phyloP scores from a whole-genome alignment of 106 monocot species.

The Dioscorea dumetorum region DNA sequence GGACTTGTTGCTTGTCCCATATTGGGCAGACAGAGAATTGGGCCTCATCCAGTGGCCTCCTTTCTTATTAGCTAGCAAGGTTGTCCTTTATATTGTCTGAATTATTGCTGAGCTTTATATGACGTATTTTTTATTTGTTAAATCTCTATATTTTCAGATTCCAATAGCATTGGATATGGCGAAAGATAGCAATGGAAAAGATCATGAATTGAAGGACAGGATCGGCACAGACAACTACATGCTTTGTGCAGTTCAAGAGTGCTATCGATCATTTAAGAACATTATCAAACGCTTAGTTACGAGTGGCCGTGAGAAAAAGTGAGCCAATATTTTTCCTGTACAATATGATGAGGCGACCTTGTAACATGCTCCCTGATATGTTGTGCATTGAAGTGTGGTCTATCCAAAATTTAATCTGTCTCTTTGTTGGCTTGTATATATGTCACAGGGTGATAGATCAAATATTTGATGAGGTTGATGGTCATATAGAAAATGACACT shows the following conservation, averaged over 20 bases:
- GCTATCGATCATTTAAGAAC: slow-evolving; percentile 61
- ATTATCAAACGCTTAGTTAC: slow-evolving; percentile 44
- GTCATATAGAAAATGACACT: slow-evolving; percentile 8
- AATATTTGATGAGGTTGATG: slow-evolving; percentile 37
- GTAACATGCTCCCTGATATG: too few species aligned
- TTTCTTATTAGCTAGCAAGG: slow-evolving; percentile 90
- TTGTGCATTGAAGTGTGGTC: too few species aligned
- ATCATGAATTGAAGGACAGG: slow-evolving; percentile 50
- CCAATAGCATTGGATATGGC: slow-evolving; percentile 88
- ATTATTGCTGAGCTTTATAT: too few species aligned
- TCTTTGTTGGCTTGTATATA: background rate
- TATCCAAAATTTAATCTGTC: background rate
- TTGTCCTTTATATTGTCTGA: slow-evolving; percentile 5
- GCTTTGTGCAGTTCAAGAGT: slow-evolving; percentile 58
- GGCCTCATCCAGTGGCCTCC: slow-evolving; percentile 72
- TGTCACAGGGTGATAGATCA: slow-evolving; percentile 33
- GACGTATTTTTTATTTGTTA: too few species aligned
- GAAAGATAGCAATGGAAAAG: slow-evolving; percentile 47
- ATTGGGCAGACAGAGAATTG: slow-evolving; percentile 48
- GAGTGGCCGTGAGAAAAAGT: slow-evolving; percentile 32
- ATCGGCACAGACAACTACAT: slow-evolving; percentile 54
- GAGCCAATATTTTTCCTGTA: slow-evolving; percentile 3
- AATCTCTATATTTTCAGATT: slow-evolving; percentile 28
- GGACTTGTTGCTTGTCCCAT: slow-evolving; percentile 71
- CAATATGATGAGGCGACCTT: background rate